These are phyloP conservation scores for Polymyxa betae DNA, from an alignment of 208 protist genomes.

Conservation along the genomic window DNA sequence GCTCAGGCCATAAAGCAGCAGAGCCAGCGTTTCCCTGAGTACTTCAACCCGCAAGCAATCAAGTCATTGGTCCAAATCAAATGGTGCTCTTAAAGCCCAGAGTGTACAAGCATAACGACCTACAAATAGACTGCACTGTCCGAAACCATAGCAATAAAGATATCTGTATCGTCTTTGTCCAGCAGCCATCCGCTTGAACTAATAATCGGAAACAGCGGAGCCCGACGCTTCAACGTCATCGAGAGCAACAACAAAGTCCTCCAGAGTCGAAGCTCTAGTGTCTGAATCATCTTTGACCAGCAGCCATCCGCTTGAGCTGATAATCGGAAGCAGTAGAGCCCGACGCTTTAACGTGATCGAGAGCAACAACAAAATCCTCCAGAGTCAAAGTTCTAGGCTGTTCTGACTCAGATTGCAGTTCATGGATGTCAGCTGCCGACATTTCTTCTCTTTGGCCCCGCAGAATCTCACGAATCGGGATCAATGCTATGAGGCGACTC, in stretches of 20 bases:
- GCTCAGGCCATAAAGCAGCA: too few relatives aligned
- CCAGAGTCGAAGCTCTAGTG: neutral
- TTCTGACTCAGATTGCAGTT: neutral
- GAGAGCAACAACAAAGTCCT: neutral
- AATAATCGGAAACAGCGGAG: neutral
- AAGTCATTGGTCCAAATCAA: too few relatives aligned
- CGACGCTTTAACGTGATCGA: slow-evolving; percentile 41
- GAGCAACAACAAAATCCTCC: neutral
- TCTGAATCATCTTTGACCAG: neutral
- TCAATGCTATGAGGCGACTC: too few relatives aligned
- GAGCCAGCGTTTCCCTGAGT: too few relatives aligned
- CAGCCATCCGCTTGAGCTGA: neutral
- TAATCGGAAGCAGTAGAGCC: slow-evolving; percentile 3
- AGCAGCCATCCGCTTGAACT: slow-evolving; percentile 5
- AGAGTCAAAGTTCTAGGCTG: neutral
- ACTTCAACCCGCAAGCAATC: too few relatives aligned
- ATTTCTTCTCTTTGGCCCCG: neutral
- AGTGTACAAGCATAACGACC: too few relatives aligned
- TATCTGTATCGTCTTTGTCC: too few relatives aligned
- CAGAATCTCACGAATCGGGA: slow-evolving; percentile 44
- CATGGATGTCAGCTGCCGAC: neutral
- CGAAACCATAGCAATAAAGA: too few relatives aligned
- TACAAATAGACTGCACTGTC: too few relatives aligned
- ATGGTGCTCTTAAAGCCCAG: too few relatives aligned
- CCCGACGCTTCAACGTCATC: neutral